phyloP scores from a whole-genome alignment of 257 asterid genomes.

The Lycium barbarum region DNA sequence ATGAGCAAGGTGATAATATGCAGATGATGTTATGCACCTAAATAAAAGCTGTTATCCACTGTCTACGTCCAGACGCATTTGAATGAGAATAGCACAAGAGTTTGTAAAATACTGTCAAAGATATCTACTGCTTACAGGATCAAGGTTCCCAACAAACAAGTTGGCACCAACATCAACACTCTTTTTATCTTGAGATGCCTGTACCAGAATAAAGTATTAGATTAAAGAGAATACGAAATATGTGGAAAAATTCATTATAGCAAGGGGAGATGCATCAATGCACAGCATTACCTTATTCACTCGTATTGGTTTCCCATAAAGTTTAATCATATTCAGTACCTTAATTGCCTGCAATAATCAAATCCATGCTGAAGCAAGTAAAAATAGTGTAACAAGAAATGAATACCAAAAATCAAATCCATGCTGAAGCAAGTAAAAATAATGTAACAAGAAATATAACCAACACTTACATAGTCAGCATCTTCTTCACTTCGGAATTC shows the following conservation, averaged over 20 bases:
- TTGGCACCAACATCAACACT: slow-evolving; percentile 98
- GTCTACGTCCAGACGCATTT: neutral
- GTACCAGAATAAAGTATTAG: slow-evolving; percentile 28
- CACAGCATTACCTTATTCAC: slow-evolving; percentile 74
- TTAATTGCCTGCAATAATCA: too few species aligned
- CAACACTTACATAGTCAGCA: slow-evolving; percentile 81
- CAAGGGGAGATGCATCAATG: neutral
- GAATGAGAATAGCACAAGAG: slow-evolving; percentile 7
- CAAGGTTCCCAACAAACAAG: slow-evolving; percentile 95
- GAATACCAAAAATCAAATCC: neutral
- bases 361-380: too few species aligned
- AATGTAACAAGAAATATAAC: slow-evolving; percentile 32
- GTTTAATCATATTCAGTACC: slow-evolving; percentile 90
- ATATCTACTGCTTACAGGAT: slow-evolving; percentile 70
- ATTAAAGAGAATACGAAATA: neutral
- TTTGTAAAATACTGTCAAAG: neutral
- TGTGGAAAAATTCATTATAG: neutral
- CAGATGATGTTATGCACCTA: neutral
- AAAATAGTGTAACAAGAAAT: too few species aligned
- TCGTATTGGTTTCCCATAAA: slow-evolving; percentile 86
- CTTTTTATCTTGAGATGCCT: slow-evolving; percentile 99
- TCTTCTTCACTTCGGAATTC: slow-evolving; percentile 98
- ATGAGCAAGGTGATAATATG: neutral
- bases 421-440: slow-evolving; percentile 14
- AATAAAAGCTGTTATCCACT: neutral